Base-by-base conservation (phyloP, 1,284 basidiomycete genomes). In the Cryptococcus jaspeensis region DNA sequence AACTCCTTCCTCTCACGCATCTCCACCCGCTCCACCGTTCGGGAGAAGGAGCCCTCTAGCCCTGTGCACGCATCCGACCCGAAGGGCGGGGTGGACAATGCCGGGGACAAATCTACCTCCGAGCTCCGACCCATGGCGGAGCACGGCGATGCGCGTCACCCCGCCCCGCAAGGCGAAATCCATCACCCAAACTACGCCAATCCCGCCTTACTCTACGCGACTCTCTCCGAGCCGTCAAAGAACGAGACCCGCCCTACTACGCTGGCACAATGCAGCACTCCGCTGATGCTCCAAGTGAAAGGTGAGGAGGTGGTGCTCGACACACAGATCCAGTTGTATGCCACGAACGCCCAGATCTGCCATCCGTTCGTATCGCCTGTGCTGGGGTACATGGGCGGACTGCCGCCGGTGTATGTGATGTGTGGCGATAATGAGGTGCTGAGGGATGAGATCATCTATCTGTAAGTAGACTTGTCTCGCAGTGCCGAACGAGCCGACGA, bases 361-460 rank as follows among this genome's bases (percentile, higher is more conserved):
- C 91, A 96, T 75, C 94, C 95, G 2, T 84, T 92, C 56, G 85
- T 96, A 46, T 95, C 90, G 58, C 88, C 92, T 0, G 85, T 82
- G 35, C 65, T 90, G 67, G 86, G 88, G 0, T 94, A 93, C 69
- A 82, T 98, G 8, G 95, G 95, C 8, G 94, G 94, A 1, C 77
- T 99, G 0, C 92, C 92, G 1, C 94, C 95, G 2, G 72, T 98
- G 49, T 80, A 92, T 49, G 80, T 99, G 63, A 86, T 95, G 62
- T 89, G 85, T 1, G 88, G 95, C 38, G 89, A 98, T 65, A 87
- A 87, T 64, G 95, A 99, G 77, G 92, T 97, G 0, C 77, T 98
- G 42, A 81, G 92, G 48, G 95, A 99, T 70, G 94, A 98, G 76
- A 87, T 92, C 47, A 84, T 97, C 39, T 98, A 91, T 70, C 78